Base-by-base conservation (phyloP, 1,284 basidiomycete genomes). In the Papiliotrema terrestris region DNA sequence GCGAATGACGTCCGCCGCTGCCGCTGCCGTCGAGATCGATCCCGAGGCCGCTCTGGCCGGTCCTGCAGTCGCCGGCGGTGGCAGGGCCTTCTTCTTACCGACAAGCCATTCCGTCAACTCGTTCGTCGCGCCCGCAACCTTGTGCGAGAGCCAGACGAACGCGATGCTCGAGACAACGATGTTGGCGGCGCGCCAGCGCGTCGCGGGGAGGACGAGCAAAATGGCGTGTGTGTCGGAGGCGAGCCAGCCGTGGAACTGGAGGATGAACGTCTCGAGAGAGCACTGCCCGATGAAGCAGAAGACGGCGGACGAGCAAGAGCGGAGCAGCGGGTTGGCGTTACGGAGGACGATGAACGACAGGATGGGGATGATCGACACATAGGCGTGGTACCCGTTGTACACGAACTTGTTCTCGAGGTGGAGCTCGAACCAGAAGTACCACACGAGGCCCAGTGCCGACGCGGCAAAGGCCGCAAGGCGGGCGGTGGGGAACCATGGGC, bases 191-290 rank as follows among this genome's bases (percentile, higher is more conserved):
- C 90, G 81, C 81, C 85, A 88, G 41, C 75, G 76, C 5, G 84
- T 86, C 20, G 87, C 86, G 0, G 89, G 89, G 44, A 93, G 77
- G 49, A 93, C 82, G 51, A 91, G 77, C 37, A 94, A 80, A 59
- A 93, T 81, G 19, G 88, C 89, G 70, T 89, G 89, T 19, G 88
- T 91, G 69, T 94, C 91, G 4, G 83, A 88, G 0, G 88, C 90
- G 38, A 94, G 81, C 88, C 90, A 93, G 49, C 91, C 80, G 73
- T 94, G 91, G 76, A 87, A 93, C 71, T 94, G 89, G 60, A 92
- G 83, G 68, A 93, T 87, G 72, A 91, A 92, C 0, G 88, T 87
- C 74, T 92, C 89, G 45, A 92, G 80, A 5, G 87, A 89, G 73
- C 87, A 89, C 68, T 81, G 83, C 42, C 91, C 91, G 54, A 93